A percentile compares a stretch with the other conserved stretches of the same genome.
These are phyloP conservation scores for Coniochaeta hoffmannii DNA, from an alignment of 2,329 filamentous ascomycete genomes.

Conservation along the genomic window DNA sequence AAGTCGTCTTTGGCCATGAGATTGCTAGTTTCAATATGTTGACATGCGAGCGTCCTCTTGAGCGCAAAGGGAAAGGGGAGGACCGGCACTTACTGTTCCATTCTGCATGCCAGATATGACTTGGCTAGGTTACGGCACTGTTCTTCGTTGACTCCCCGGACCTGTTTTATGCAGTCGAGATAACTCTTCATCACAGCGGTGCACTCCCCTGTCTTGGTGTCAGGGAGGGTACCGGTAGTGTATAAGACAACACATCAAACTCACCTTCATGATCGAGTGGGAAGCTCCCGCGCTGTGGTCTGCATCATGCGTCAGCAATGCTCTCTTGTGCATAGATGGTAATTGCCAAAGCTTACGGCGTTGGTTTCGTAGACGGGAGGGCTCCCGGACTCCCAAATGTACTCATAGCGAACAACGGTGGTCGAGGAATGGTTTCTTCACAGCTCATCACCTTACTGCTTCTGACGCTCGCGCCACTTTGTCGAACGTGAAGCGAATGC, in stretches of 20 bases:
- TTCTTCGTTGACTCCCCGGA: slow-evolving; percentile 76
- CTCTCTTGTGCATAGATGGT: neutral
- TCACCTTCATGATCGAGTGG: slow-evolving; percentile 85
- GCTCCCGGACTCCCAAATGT: slow-evolving; percentile 23
- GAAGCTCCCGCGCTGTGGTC: slow-evolving; percentile 87
- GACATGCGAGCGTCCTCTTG: neutral
- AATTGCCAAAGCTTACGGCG: slow-evolving; percentile 19
- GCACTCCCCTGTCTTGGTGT: slow-evolving; percentile 66
- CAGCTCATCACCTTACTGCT: neutral
- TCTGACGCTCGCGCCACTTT: neutral
- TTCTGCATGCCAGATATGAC: slow-evolving; percentile 80
- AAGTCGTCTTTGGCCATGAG: slow-evolving; percentile 95
- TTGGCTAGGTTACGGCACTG: slow-evolving; percentile 83
- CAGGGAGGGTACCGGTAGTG: neutral
- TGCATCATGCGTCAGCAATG: slow-evolving; percentile 25
- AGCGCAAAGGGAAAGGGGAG: neutral
- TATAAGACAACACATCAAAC: slow-evolving; percentile 7
- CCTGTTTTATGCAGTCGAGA: slow-evolving; percentile 77
- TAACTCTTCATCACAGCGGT: slow-evolving; percentile 82
- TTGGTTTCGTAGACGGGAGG: slow-evolving; percentile 22
- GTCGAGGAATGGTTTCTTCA: neutral
- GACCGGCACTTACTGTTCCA: slow-evolving; percentile 68
- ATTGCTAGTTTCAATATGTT: slow-evolving; percentile 48
- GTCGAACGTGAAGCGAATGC: neutral
- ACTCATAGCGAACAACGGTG: slow-evolving; percentile 17